Evolutionary conservation across 495 filamentous ascomycete genomes (phyloP).

Genomic region (Xylaria grammica): DNA sequence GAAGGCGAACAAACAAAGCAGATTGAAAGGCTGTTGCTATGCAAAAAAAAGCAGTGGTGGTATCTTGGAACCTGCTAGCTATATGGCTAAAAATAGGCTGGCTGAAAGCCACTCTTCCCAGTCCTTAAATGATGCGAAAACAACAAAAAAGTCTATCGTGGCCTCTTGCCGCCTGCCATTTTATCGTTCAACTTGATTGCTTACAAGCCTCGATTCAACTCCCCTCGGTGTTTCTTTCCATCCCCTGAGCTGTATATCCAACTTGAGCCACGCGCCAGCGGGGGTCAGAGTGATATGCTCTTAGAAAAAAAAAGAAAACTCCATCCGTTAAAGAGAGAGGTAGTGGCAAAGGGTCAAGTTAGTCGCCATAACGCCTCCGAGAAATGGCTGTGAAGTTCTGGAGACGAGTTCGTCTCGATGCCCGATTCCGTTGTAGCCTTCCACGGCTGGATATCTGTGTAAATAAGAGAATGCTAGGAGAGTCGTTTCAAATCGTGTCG

Average conservation of each 20-base stretch:
- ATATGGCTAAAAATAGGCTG: slow-evolving; percentile 21
- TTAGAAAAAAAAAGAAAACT: not conserved
- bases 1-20: not conserved
- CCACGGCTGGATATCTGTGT: slow-evolving; percentile 35
- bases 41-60: slow-evolving; percentile 18
- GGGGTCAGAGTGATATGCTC: not conserved
- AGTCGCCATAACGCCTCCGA: slow-evolving; percentile 22
- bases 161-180: not conserved
- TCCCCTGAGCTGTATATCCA: slow-evolving; percentile 19
- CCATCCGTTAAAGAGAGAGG: slow-evolving; percentile 1
- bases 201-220: not conserved
- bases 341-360: slow-evolving; percentile 1
- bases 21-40: not conserved
- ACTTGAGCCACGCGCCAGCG: slow-evolving; percentile 13
- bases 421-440: slow-evolving; percentile 8
- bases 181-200: not conserved
- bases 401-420: slow-evolving; percentile 7
- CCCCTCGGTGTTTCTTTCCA: not conserved
- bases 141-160: slow-evolving; percentile 21
- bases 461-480: slow-evolving; percentile 31
- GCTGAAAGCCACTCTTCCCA: not conserved
- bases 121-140: slow-evolving; percentile 8
- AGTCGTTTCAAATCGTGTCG: slow-evolving; percentile 39
- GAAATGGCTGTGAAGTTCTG: slow-evolving; percentile 12
- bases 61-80: slow-evolving; percentile 24